A percentile compares a stretch with the other conserved stretches of the same genome.
Conservation (phyloP, 2,329 filamentous ascomycete species). For the Polychaeton citri region DNA sequence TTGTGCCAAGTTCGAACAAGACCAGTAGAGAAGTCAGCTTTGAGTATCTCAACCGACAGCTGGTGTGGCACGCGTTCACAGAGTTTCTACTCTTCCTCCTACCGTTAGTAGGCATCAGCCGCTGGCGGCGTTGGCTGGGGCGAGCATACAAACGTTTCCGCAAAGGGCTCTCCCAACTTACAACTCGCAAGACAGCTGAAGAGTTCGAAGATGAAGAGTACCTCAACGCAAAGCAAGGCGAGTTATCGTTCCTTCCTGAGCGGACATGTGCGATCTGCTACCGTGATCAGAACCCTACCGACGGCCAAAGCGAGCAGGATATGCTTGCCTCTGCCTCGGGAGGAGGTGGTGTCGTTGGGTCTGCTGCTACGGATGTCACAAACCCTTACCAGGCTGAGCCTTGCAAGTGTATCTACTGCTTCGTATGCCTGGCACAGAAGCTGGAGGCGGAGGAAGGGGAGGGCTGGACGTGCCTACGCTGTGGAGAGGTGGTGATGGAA, state of each 20-base stretch:
- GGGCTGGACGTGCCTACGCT: conserved; percentile 83
- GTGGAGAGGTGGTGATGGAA: conserved; percentile 68
- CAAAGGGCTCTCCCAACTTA: conserved; percentile 40
- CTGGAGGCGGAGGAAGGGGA: conserved; percentile 89
- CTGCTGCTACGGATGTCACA: conserved; percentile 81
- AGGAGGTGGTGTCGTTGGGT: conserved; percentile 60
- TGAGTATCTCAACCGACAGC: conserved; percentile 91
- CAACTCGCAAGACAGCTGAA: conserved; percentile 23
- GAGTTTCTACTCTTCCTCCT: conserved; percentile 95
- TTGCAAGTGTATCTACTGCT: conserved; percentile 90
- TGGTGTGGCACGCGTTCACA: conserved; percentile 99
- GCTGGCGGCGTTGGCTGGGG: conserved; percentile 83
- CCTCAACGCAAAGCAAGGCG: conserved; percentile 37
- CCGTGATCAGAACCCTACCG: conserved; percentile 70
- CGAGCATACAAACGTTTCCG: conserved; percentile 75
- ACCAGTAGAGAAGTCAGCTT: conserved; percentile 88
- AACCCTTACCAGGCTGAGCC: conserved; percentile 88
- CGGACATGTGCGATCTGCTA: conserved; percentile 96
- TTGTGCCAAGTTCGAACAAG: conserved; percentile 73
- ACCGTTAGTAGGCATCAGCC: conserved; percentile 87
- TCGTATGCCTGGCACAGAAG: conserved; percentile 81
- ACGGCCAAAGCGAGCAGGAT: conserved; percentile 53
- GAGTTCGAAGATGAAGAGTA: conserved; percentile 35
- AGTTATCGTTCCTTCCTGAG: conserved; percentile 77
- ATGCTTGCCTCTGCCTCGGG: conserved; percentile 50